phyloP scores from a whole-genome alignment of 257 asterid genomes.

The Rhazya stricta region DNA sequence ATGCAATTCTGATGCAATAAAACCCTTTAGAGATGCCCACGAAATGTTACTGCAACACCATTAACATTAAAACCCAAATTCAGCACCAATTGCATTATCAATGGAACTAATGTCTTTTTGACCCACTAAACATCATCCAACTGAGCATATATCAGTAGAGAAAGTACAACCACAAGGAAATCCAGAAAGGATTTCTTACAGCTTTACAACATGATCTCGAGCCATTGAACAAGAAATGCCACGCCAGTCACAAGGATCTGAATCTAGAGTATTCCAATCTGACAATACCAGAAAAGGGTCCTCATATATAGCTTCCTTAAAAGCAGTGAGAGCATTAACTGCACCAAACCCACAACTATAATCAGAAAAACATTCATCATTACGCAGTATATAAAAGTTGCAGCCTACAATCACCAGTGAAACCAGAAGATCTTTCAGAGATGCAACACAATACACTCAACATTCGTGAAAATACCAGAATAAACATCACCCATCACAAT shows the following conservation, averaged over 20 bases:
- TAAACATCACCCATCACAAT: conserved; percentile 3
- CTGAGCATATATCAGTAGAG: neutral
- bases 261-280: conserved; percentile 71
- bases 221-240: conserved; percentile 67
- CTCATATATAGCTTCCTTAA: conserved; percentile 83
- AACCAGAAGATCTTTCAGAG: conserved; percentile 18
- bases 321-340: conserved; percentile 72
- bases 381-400: neutral
- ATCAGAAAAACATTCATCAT: neutral
- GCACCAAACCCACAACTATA: conserved; percentile 16
- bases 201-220: conserved; percentile 69
- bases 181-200: conserved; percentile 46
- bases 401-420: conserved; percentile 11
- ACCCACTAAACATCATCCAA: neutral
- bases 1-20: conserved; percentile 68
- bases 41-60: conserved; percentile 72
- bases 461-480: conserved; percentile 17
- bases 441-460: conserved; percentile 16
- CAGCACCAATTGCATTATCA: conserved; percentile 2
- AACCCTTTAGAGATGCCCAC: conserved; percentile 72
- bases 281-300: conserved; percentile 79
- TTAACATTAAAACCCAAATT: conserved; percentile 7
- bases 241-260: conserved; percentile 81
- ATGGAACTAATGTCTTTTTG: neutral
- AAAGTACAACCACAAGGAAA: conserved; percentile 8